A percentile compares a stretch with the other conserved stretches of the same genome.
phyloP scores from a whole-genome alignment of 805 yeast species.

The Yamadazyma takamatsuzukensis region DNA sequence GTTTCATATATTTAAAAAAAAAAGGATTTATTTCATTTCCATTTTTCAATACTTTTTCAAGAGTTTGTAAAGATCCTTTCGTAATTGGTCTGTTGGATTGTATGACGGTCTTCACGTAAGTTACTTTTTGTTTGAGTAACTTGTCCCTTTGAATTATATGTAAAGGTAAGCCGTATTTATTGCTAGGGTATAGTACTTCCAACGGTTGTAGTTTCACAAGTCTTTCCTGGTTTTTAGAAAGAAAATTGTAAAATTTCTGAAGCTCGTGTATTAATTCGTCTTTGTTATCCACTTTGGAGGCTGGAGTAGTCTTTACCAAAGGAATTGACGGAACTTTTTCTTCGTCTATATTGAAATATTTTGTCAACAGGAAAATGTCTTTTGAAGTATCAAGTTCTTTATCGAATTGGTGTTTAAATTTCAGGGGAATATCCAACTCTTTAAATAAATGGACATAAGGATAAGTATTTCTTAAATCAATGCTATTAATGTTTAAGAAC shows the following conservation, averaged over 20 bases:
- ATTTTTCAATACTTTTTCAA: constrained; percentile 16
- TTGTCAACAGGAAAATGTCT: constrained; percentile 11
- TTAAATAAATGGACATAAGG: constrained; percentile 31
- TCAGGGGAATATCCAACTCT: constrained; percentile 6
- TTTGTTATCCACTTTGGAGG: neutral
- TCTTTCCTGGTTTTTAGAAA: constrained; percentile 14
- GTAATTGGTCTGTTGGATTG: constrained; percentile 19
- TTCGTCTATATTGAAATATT: constrained; percentile 7
- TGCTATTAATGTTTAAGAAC: constrained; percentile 18
- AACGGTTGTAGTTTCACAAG: constrained; percentile 25
- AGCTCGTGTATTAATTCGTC: constrained; percentile 9
- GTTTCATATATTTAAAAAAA: constrained; percentile 25
- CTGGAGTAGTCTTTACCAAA: neutral
- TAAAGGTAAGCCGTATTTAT: constrained; percentile 27
- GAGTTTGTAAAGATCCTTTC: constrained; percentile 12
- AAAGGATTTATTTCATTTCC: constrained; percentile 17
- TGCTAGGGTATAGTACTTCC: constrained; percentile 30
- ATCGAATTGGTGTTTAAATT: constrained; percentile 14
- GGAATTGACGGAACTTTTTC: neutral
- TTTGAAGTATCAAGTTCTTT: constrained; percentile 1
- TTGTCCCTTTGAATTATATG: constrained; percentile 25
- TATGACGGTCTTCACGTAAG: constrained; percentile 19
- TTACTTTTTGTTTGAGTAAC: constrained; percentile 21
- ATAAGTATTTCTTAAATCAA: constrained; percentile 23
- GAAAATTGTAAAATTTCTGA: constrained; percentile 17